Base-by-base conservation (phyloP, 257 asterid species). In the Solanum sparsipilum region DNA sequence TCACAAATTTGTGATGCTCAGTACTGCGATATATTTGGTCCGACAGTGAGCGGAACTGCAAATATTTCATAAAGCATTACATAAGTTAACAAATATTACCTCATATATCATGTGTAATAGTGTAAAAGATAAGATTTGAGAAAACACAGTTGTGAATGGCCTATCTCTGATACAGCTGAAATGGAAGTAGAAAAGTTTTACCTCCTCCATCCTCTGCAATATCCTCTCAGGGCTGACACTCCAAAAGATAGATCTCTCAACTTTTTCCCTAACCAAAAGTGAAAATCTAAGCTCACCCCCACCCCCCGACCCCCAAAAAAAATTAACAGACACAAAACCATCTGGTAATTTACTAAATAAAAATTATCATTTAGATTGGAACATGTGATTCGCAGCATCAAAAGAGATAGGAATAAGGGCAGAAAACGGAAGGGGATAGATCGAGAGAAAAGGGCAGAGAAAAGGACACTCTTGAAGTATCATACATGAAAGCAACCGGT, bases 11-110 rank as follows among this genome's bases (percentile, higher is more conserved):
- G 91, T 96, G 99, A 92, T 96, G 97, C 85, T 96, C 98, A 58
- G 92, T 86, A 82, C 95, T 93, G 78, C 95, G 95, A 90, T 96
- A 96, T 88, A 96, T 95, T 94, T 96, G 99, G 93, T 96, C 99
- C 27, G 99, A 96, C 90, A 96, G 89, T n/a, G 85, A 82, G 85
- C 85, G 70, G 70, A 82, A 82, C 85, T 82, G 86, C 86, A 82
- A 48, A 48, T 44, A 27, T 82, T 3, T 48, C 70, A 48, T 10
- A 48, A 48, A 82, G 86, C 86, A 48, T 9, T 82, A 82, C 13
- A 48, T 56, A 18, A 82, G 44, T 82, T 29, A 31, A 82, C 44
- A 82, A 18, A 52, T 48, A 32, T 79, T 44, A 15, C 67, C 85
- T 44, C 85, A 79, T 79, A 44, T 29, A 79, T 48, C 85, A 82